Percentiles rank a stretch among this genome's conserved stretches.
These are phyloP conservation scores for Rhododendron griersonianum DNA, from an alignment of 148 eudicot species.

Conservation along the genomic window DNA sequence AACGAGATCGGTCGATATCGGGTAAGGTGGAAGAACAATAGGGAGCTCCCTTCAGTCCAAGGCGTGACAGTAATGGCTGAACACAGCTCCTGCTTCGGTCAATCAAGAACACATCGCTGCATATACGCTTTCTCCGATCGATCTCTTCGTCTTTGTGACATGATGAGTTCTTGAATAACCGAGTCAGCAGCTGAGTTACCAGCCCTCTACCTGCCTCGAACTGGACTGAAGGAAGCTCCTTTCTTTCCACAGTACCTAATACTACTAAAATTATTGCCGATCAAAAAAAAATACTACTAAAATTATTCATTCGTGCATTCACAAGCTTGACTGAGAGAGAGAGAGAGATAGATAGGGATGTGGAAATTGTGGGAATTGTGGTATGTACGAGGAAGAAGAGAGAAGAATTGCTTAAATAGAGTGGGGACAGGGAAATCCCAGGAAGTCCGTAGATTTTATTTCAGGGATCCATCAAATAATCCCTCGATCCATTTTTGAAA, in stretches of 20 bases:
- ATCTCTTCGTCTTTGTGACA: neutral
- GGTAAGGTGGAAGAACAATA: conserved; percentile 9
- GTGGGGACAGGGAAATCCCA: conserved; percentile 9
- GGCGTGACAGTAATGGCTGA: conserved; percentile 40
- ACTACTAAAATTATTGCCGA: too few species aligned
- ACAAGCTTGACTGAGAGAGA: too few species aligned
- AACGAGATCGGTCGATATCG: neutral
- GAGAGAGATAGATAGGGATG: neutral
- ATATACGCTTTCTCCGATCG: too few species aligned
- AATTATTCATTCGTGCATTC: too few species aligned
- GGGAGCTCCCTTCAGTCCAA: conserved; percentile 82
- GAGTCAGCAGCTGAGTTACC: conserved; percentile 53
- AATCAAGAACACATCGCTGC: conserved; percentile 37
- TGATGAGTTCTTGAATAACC: conserved; percentile 40
- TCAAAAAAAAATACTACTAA: neutral
- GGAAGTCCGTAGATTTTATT: neutral
- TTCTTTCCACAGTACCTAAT: conserved; percentile 16
- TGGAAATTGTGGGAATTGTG: neutral
- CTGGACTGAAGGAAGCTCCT: conserved; percentile 61
- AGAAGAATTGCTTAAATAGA: neutral
- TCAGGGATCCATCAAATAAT: neutral
- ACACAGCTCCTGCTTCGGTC: conserved; percentile 45
- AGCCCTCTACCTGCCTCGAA: conserved; percentile 32
- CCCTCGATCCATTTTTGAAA: too few species aligned
- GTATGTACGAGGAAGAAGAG: conserved; percentile 1